Evolutionary conservation across 192 early-diverging fungal genomes (phyloP), one percentile per base, ranked within the genome.

Genomic region (Geranomyces michiganensis): DNA sequence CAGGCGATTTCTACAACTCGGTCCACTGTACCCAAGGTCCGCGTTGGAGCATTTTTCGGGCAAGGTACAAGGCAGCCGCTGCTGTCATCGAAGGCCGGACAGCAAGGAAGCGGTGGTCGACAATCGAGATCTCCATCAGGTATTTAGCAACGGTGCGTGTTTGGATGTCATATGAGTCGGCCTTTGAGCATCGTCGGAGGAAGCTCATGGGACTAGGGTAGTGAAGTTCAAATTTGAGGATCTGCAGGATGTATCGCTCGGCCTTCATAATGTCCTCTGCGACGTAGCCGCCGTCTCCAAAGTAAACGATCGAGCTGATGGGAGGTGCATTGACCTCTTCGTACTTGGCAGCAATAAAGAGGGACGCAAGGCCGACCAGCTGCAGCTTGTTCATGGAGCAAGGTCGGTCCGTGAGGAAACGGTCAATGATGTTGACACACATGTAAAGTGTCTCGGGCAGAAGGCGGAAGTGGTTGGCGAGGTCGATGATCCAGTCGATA

Each of bases 401-500:
- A n/a, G 88, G 83, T 31, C 96, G 91, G 55, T 80, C 73, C 24
- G 93, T 93, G 22, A 99, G 84, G 77, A 98, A 97, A 7, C 97
- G 92, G 74, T 99, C 97, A 45, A 99, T 85, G 41, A 98, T 84
- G 78, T 99, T 99, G 64, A 97, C 89, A 9, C 94, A 82, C 64
- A 98, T 74, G 72, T 90, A 99, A 13, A 99, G 83, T 8, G 97
- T 98, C 80, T 99, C 97, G 26, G 95, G 93, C 17, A 96, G 82
- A 63, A 98, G 83, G 41, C 89, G 89, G 79, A 99, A 93, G 74
- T 94, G 90, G 78, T 87, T 78, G 79, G 98, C 95, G 24, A 94
- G 90, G 74, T 98, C 93, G 51, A 96, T 85, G 0, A 99, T 81
- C 97, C 97, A 99, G 78, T 98, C 94, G 31, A 97, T 82, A n/a